These are phyloP conservation scores for Cyberlindnera misumaiensis DNA, from an alignment of 805 yeast genomes.

Conservation along the genomic window DNA sequence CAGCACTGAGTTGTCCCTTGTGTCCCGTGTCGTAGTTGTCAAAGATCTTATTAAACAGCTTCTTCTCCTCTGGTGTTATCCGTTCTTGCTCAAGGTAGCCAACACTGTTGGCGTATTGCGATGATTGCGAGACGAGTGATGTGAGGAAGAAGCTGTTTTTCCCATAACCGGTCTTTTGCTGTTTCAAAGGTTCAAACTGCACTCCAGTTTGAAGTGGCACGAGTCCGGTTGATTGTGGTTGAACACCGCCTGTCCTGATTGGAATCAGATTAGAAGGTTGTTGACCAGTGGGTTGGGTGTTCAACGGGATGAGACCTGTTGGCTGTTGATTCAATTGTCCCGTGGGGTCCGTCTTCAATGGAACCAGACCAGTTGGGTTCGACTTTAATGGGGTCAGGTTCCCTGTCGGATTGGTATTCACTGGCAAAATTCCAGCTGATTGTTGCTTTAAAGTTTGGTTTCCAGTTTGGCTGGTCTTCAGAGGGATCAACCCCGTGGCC, in stretches of 20 bases:
- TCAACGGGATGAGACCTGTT: conserved; percentile 27
- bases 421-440: conserved; percentile 55
- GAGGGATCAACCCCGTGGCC: conserved; percentile 57
- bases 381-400: conserved; percentile 31
- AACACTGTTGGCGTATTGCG: conserved; percentile 23
- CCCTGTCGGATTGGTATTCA: conserved; percentile 48
- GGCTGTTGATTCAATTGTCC: conserved; percentile 17
- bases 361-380: conserved; percentile 32
- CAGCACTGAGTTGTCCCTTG: conserved; percentile 73
- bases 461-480: conserved; percentile 25
- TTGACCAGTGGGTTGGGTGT: conserved; percentile 24
- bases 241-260: conserved; percentile 20
- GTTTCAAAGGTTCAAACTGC: conserved; percentile 27
- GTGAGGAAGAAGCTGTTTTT: conserved; percentile 32
- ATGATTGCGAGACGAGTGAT: conserved; percentile 62
- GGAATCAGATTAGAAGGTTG: conserved; percentile 11
- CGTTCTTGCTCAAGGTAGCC: conserved; percentile 28
- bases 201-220: conserved; percentile 2
- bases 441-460: conserved; percentile 19
- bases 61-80: conserved; percentile 79
- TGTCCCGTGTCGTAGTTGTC: conserved; percentile 76
- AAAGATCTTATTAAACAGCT: conserved; percentile 80
- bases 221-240: conserved; percentile 58
- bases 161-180: conserved; percentile 40
- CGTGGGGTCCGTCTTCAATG: conserved; percentile 18